Base-by-base conservation (phyloP, 2,329 filamentous ascomycete species). In the Rasamsonia emersonii region DNA sequence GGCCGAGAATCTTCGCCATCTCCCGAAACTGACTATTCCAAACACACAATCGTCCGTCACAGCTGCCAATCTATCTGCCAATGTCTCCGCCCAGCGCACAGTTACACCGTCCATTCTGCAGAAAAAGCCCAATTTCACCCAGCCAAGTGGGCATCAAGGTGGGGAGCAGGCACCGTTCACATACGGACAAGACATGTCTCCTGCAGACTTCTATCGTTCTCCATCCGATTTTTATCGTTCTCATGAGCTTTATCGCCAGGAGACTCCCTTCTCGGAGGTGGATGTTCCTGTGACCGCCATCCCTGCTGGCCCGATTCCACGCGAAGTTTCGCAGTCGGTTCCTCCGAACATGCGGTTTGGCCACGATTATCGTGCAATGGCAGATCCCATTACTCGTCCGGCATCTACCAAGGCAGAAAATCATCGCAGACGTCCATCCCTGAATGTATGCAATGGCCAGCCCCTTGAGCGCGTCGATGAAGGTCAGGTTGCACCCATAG, bases 271-370 rank as follows among this genome's bases (percentile, higher is more conserved):
- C 55, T 93, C 88, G 2, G 86, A 93, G 51, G 80, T 89, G 70
- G 89, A 95, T 53, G 77, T 88, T 9, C 88, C 89, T 1, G 63
- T 93, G 37, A 91, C 84, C 1, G 73, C 79, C 3, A 67, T 88
- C 25, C 75, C 76, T 1, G 48, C 77, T 10, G 83, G 80, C 0
- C 83, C 83, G 5, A 68, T 93, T 18, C 71, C 80, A 26, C 81
- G 89, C 30, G 81, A 91, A 50, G 67, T 71, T 28, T 93, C 86
- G 16, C 86, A 94, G 58, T 95, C 88, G 4, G 89, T 95, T 0
- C 89, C 89, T 25, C 89, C 89, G 5, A 79, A 93, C 61, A 94
- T 95, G 86, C 79, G 77, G 54, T 94, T 82, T 65, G 75, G 77
- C 18, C 56, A 65, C 24, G 50, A 42, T 4, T 29, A 31, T 15